Conservation (phyloP, 805 yeast genomes). For the Cyberlindnera maritima region DNA sequence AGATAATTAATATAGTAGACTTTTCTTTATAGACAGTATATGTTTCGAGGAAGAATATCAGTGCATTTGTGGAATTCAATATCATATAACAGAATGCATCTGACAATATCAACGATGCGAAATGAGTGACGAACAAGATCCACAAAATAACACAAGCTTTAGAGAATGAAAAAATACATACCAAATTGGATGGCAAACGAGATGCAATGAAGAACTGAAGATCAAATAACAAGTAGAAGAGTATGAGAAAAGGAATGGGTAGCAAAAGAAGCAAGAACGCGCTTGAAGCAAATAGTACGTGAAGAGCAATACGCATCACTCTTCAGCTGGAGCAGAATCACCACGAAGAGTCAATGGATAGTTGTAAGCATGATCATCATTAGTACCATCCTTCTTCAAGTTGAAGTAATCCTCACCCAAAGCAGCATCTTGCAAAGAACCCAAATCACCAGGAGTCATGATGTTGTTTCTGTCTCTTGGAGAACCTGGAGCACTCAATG, state of each 20-base stretch:
- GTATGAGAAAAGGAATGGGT: too few species aligned
- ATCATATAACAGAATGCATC: not conserved
- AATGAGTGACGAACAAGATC: not conserved
- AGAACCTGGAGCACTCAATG: slow-evolving; percentile 95
- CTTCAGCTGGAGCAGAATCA: slow-evolving; percentile 39
- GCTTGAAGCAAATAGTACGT: too few species aligned
- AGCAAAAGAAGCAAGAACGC: not conserved
- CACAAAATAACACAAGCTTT: too few species aligned
- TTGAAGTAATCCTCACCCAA: slow-evolving; percentile 75
- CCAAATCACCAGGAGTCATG: slow-evolving; percentile 98
- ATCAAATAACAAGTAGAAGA: not conserved
- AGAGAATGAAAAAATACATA: too few species aligned
- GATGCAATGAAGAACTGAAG: not conserved
- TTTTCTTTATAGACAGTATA: too few species aligned
- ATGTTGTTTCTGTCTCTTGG: slow-evolving; percentile 73
- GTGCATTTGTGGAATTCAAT: too few species aligned
- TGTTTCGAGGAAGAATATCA: too few species aligned
- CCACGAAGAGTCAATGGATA: slow-evolving; percentile 52
- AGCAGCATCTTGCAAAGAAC: slow-evolving; percentile 91
- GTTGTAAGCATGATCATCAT: slow-evolving; percentile 38
- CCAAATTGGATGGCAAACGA: too few species aligned
- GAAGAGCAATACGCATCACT: too few species aligned
- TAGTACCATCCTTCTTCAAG: slow-evolving; percentile 42
- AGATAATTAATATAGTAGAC: too few species aligned
- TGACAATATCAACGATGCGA: not conserved